Evolutionary conservation across 768 basidiomycete species (phyloP).

Genomic region (Lanmaoa rubissima): DNA sequence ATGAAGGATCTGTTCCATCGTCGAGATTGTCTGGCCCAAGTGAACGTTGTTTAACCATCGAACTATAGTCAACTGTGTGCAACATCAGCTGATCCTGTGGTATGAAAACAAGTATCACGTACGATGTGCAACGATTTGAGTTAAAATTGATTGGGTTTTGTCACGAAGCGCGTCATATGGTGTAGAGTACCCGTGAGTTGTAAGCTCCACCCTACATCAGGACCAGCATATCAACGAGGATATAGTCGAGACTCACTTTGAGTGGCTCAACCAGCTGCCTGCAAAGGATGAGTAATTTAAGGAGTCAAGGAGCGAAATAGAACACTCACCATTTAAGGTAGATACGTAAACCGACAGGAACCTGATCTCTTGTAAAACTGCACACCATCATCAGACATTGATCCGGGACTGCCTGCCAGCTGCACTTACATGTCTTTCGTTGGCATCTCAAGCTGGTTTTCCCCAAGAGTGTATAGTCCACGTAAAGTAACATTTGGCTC

Average conservation of each 20-base stretch:
- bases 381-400: not conserved
- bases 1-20: conserved; percentile 64
- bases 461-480: conserved; percentile 76
- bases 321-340: conserved; percentile 71
- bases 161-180: conserved; percentile 77
- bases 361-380: conserved; percentile 84
- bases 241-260: conserved; percentile 31
- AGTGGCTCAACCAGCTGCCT: conserved; percentile 54
- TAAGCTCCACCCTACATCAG: conserved; percentile 50
- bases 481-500: conserved; percentile 81
- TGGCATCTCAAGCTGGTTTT: conserved; percentile 84
- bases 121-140: conserved; percentile 81
- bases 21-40: conserved; percentile 74
- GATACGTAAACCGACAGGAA: conserved; percentile 79
- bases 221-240: conserved; percentile 35
- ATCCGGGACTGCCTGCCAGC: not conserved
- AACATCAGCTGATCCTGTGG: not conserved
- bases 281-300: not conserved
- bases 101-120: conserved; percentile 28
- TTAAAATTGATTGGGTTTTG: conserved; percentile 85
- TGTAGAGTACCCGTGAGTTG: conserved; percentile 81
- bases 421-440: conserved; percentile 76
- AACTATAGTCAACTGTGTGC: conserved; percentile 47
- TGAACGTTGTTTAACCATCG: conserved; percentile 77
- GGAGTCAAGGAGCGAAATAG: not conserved